Evolutionary conservation across 345 rosid genomes (phyloP).

Genomic region (Gossypium thurberi): DNA sequence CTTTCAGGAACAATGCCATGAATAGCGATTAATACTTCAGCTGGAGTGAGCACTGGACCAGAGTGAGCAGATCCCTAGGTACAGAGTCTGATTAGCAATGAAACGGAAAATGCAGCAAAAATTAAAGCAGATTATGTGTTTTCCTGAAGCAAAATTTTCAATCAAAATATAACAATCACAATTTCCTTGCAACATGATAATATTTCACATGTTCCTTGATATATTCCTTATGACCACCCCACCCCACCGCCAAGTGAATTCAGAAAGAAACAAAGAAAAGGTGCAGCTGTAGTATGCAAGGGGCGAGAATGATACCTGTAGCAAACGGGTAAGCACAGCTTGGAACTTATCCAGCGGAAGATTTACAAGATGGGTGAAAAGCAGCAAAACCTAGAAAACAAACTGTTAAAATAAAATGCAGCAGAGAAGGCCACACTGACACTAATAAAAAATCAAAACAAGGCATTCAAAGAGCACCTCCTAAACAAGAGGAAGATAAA

Average conservation of each 20-base stretch:
- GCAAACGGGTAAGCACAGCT: conserved; percentile 58
- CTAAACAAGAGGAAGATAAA: conserved; percentile 2
- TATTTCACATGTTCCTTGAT: not conserved
- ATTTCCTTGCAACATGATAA: not conserved
- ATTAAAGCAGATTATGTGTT: not conserved
- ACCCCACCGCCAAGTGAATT: not conserved
- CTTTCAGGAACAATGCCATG: conserved; percentile 89
- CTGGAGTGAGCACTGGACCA: conserved; percentile 63
- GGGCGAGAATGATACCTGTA: conserved; percentile 53
- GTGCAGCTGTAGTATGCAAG: not conserved
- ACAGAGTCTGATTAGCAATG: conserved; percentile 12
- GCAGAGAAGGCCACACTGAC: not conserved
- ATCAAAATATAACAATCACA: not conserved
- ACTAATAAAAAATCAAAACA: not conserved
- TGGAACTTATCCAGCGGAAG: conserved; percentile 81
- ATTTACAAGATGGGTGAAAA: conserved; percentile 70
- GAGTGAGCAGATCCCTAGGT: conserved; percentile 67
- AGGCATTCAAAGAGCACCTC: not conserved
- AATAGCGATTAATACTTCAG: conserved; percentile 80
- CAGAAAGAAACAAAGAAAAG: not conserved
- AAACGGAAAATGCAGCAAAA: conserved; percentile 1
- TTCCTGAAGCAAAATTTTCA: not conserved
- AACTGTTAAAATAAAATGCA: conserved; percentile 11
- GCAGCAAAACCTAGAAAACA: conserved; percentile 47
- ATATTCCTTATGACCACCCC: not conserved